These are phyloP conservation scores for Mortierella sp. DNA, from an alignment of 371 early-diverging fungal species.

Conservation along the genomic window DNA sequence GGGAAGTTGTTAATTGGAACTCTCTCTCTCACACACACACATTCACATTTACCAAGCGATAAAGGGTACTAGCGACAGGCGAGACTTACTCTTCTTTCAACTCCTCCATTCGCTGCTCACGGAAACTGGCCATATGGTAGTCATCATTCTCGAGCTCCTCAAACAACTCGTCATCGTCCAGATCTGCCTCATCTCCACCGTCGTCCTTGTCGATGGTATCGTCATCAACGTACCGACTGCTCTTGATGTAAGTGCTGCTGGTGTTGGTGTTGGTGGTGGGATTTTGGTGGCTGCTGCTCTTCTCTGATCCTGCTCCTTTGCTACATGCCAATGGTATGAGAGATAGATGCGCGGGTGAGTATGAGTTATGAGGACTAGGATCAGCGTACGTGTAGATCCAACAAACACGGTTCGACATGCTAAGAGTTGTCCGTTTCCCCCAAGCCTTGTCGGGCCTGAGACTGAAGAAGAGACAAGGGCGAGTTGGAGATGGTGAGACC, in stretches of 20 bases:
- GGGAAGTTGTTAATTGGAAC: not conserved
- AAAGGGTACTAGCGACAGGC: not conserved
- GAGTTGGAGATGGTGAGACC: too few species aligned
- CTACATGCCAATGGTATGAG: not conserved
- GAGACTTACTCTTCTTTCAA: slow-evolving; percentile 65
- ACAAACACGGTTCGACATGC: too few species aligned
- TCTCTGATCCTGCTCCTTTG: slow-evolving; percentile 10
- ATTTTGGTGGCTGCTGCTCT: not conserved
- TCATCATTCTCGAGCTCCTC: slow-evolving; percentile 74
- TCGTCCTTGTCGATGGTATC: slow-evolving; percentile 40
- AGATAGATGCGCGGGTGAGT: not conserved
- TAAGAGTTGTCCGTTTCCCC: too few species aligned
- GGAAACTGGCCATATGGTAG: slow-evolving; percentile 64
- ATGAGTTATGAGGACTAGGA: not conserved
- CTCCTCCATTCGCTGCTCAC: slow-evolving; percentile 71
- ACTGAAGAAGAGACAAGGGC: too few species aligned
- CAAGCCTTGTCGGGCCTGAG: too few species aligned
- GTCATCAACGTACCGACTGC: slow-evolving; percentile 33
- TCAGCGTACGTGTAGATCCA: too few species aligned
- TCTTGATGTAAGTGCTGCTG: slow-evolving; percentile 6
- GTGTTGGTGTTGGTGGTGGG: not conserved
- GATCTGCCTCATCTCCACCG: slow-evolving; percentile 51
- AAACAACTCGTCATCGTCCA: slow-evolving; percentile 70
- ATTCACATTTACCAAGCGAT: too few species aligned
- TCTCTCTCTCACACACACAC: too few species aligned